A percentile compares a stretch with the other conserved stretches of the same genome.
Conservation (phyloP, 75 land plant genomes). For the Selaginella moellendorffii region DNA sequence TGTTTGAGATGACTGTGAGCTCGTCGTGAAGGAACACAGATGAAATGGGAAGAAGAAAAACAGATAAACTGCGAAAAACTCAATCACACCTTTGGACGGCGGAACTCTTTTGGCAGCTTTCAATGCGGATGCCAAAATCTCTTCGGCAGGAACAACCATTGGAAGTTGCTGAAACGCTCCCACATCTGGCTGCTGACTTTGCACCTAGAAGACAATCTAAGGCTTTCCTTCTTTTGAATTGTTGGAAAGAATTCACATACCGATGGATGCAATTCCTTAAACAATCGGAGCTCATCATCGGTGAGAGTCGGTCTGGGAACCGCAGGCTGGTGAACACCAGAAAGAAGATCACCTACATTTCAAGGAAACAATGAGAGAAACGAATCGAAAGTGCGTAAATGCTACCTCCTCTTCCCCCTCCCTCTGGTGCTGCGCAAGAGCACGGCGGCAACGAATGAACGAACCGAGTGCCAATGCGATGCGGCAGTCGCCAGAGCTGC, state of each 20-base stretch:
- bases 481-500: neutral
- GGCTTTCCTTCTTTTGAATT: neutral
- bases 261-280: neutral
- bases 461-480: neutral
- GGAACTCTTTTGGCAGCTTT: conserved; percentile 63
- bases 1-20: conserved; percentile 58
- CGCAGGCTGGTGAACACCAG: too few relatives aligned
- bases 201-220: conserved; percentile 6
- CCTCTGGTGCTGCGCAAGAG: neutral
- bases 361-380: neutral
- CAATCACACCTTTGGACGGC: conserved; percentile 68
- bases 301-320: neutral
- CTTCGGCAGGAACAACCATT: conserved; percentile 74
- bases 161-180: conserved; percentile 98
- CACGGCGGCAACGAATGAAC: neutral
- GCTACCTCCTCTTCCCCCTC: neutral
- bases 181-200: conserved; percentile 20
- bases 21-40: neutral
- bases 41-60: neutral
- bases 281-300: neutral
- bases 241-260: neutral
- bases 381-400: neutral
- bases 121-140: conserved; percentile 64
- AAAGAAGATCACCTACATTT: neutral
- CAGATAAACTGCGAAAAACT: neutral